Evolutionary conservation across 2,329 filamentous ascomycete genomes (phyloP).

Genomic region (Epichloe gansuensis): DNA sequence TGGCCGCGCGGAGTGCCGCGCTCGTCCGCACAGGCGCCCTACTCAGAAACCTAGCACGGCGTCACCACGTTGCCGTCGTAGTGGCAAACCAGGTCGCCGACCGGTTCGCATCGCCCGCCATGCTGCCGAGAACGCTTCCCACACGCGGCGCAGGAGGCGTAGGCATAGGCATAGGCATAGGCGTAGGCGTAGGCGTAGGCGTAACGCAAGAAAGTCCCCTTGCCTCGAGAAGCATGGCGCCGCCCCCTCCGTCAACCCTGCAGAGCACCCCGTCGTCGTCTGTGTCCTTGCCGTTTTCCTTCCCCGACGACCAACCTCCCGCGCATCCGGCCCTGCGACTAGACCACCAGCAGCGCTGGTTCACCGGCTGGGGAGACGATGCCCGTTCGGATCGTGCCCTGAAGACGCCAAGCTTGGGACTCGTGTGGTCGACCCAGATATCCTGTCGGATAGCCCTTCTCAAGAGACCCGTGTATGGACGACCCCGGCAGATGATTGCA

Average conservation of each 20-base stretch:
- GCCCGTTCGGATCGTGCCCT: constrained; percentile 31
- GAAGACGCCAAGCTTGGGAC: constrained; percentile 77
- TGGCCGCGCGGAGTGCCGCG: constrained; percentile 66
- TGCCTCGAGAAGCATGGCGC: constrained; percentile 30
- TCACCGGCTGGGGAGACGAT: constrained; percentile 86
- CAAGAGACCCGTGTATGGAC: constrained; percentile 48
- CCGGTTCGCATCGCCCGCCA: constrained; percentile 43
- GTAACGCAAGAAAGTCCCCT: constrained; percentile 36
- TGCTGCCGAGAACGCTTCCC: constrained; percentile 1
- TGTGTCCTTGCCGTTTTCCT: constrained; percentile 22
- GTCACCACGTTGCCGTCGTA: constrained; percentile 68
- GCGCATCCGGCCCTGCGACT: constrained; percentile 49
- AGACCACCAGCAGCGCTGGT: constrained; percentile 86
- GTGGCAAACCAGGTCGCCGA: constrained; percentile 94
- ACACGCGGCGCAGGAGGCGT: neutral
- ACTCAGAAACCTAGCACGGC: constrained; percentile 62
- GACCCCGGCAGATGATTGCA: constrained; percentile 22
- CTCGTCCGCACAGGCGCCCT: constrained; percentile 64
- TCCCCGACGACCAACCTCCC: constrained; percentile 18
- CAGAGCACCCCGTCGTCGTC: neutral
- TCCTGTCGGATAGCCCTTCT: constrained; percentile 70
- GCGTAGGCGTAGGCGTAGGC: neutral
- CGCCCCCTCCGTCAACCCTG: constrained; percentile 20
- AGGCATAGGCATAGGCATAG: neutral
- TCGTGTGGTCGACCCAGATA: constrained; percentile 87